Evolutionary conservation across 2,329 filamentous ascomycete species (phyloP).

Genomic region (Neofusicoccum kwambonambiense): DNA sequence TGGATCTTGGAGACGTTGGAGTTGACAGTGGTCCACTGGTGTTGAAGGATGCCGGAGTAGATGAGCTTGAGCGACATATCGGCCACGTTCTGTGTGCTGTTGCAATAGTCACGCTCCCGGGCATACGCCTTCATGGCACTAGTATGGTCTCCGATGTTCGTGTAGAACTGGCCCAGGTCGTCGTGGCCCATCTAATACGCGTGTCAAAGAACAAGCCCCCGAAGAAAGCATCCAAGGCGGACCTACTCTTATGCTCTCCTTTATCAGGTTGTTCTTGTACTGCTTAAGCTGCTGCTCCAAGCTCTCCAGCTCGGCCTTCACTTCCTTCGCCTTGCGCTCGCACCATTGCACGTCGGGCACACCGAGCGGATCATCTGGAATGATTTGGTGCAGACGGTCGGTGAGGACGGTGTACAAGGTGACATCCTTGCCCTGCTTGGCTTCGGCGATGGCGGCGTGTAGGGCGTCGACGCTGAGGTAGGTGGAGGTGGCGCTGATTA

Average conservation of each 20-base stretch:
- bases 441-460: conserved; percentile 71
- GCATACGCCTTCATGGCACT: conserved; percentile 74
- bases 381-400: conserved; percentile 61
- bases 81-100: conserved; percentile 75
- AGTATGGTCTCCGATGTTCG: conserved; percentile 71
- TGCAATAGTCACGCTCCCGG: conserved; percentile 89
- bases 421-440: conserved; percentile 74
- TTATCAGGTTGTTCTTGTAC: conserved; percentile 96
- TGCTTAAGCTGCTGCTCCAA: conserved; percentile 82
- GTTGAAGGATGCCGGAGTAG: conserved; percentile 70
- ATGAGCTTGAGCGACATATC: conserved; percentile 80
- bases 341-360: conserved; percentile 71
- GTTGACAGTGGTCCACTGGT: conserved; percentile 71
- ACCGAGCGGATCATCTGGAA: conserved; percentile 68
- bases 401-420: conserved; percentile 68
- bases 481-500: conserved; percentile 77
- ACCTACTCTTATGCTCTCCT: conserved; percentile 86
- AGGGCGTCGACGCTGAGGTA: conserved; percentile 77
- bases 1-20: conserved; percentile 59
- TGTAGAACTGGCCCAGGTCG: conserved; percentile 81
- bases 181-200: conserved; percentile 80
- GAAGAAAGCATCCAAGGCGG: neutral
- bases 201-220: neutral
- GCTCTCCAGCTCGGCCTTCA: conserved; percentile 68
- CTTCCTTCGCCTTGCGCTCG: conserved; percentile 63